These are phyloP conservation scores for Aspergillus bridgeri DNA, from an alignment of 495 filamentous ascomycete genomes.

Conservation along the genomic window DNA sequence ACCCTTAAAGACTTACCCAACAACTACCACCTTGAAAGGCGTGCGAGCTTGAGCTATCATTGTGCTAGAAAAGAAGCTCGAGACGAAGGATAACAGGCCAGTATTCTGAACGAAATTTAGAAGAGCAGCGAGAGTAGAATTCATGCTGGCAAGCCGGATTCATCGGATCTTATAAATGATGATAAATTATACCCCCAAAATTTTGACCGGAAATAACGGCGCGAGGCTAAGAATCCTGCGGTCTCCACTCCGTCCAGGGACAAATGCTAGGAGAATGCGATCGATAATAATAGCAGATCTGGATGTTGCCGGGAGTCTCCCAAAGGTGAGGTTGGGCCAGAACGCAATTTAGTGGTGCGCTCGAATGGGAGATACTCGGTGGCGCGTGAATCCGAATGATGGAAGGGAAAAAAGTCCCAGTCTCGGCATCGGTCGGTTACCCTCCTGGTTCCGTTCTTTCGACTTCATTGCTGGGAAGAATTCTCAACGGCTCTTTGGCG, in stretches of 20 bases:
- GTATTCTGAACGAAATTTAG: not conserved
- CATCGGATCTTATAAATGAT: not conserved
- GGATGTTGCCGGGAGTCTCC: not conserved
- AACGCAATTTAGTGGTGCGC: not conserved
- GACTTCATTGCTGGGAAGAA: not conserved
- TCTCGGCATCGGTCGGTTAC: constrained; percentile 3
- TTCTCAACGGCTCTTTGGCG: not conserved
- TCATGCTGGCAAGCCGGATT: not conserved
- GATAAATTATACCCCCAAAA: not conserved
- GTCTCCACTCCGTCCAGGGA: constrained; percentile 3
- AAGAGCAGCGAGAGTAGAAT: not conserved
- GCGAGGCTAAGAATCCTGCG: constrained; percentile 1
- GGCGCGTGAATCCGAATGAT: not conserved
- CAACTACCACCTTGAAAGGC: constrained; percentile 8
- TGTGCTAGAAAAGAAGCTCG: not conserved
- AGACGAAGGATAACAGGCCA: not conserved
- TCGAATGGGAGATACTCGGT: not conserved
- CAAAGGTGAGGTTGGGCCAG: not conserved
- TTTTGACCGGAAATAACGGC: constrained; percentile 7
- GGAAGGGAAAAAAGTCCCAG: not conserved
- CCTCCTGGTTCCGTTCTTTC: not conserved
- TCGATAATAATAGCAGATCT: not conserved
- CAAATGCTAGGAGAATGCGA: not conserved
- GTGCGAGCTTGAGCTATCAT: not conserved
- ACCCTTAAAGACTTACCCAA: constrained; percentile 8